Conservation (phyloP, 805 yeast genomes). For the Tetrapisispora pingtungensis region DNA sequence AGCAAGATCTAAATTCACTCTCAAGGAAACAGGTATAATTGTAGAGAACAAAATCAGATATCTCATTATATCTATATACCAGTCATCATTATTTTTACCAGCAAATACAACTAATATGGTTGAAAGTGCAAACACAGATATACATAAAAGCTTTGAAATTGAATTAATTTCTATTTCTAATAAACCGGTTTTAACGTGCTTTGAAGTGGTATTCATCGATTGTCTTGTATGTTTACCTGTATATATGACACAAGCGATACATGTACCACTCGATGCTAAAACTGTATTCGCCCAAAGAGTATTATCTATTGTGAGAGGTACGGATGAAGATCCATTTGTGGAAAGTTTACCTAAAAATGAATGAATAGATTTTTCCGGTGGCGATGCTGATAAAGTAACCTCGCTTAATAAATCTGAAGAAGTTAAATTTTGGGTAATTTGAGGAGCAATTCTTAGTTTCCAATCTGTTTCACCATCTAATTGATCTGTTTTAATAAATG, state of each 20-base stretch:
- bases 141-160: slow-evolving; percentile 79
- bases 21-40: slow-evolving; percentile 87
- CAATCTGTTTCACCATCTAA: slow-evolving; percentile 98
- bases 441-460: slow-evolving; percentile 78
- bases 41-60: slow-evolving; percentile 87
- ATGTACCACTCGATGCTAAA: slow-evolving; percentile 79
- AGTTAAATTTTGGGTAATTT: slow-evolving; percentile 54
- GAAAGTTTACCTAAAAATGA: slow-evolving; percentile 66
- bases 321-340: slow-evolving; percentile 41
- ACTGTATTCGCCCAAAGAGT: slow-evolving; percentile 98
- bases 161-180: slow-evolving; percentile 85
- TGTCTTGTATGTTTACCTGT: slow-evolving; percentile 93
- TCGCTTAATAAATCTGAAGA: slow-evolving; percentile 39
- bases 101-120: slow-evolving; percentile 68
- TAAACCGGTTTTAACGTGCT: slow-evolving; percentile 82
- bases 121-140: slow-evolving; percentile 72
- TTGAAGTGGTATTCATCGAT: slow-evolving; percentile 80
- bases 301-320: slow-evolving; percentile 72
- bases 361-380: slow-evolving; percentile 80
- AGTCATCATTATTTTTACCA: slow-evolving; percentile 55
- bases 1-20: slow-evolving; percentile 92
- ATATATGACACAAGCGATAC: slow-evolving; percentile 76
- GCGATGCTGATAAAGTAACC: slow-evolving; percentile 52
- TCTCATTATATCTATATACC: slow-evolving; percentile 90
- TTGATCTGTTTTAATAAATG: slow-evolving; percentile 93